Percentiles rank a stretch among this genome's conserved stretches.
phyloP scores from a whole-genome alignment of 2,329 filamentous ascomycete genomes.

The Coniochaeta prunicola region DNA sequence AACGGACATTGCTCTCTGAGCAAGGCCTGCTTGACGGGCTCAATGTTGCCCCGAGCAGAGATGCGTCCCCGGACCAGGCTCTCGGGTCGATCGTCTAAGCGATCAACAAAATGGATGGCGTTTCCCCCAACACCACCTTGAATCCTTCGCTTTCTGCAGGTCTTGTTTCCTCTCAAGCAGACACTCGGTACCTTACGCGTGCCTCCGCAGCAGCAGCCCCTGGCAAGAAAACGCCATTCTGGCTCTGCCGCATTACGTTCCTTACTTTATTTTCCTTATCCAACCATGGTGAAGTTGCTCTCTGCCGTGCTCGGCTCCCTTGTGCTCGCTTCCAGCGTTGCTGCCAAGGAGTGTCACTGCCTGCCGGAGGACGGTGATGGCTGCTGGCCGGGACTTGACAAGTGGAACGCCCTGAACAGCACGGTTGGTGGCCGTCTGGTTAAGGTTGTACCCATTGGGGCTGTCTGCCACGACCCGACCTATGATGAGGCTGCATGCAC shows the following conservation, averaged over 20 bases:
- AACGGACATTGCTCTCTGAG: neutral
- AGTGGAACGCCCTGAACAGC: conserved; percentile 35
- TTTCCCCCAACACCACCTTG: neutral
- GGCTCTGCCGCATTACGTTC: neutral
- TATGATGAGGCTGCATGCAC: conserved; percentile 31
- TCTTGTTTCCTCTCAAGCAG: neutral
- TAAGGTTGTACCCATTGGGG: conserved; percentile 34
- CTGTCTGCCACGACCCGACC: conserved; percentile 33
- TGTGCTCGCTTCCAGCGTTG: neutral
- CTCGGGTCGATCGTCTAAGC: neutral
- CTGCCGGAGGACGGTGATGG: neutral
- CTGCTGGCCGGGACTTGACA: neutral
- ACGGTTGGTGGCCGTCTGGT: conserved; percentile 36
- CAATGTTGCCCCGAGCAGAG: neutral
- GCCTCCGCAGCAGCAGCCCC: neutral
- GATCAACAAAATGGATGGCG: neutral
- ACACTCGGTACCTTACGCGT: neutral
- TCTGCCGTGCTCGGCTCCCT: neutral
- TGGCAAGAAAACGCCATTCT: neutral
- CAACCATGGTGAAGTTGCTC: neutral
- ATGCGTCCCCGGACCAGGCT: neutral
- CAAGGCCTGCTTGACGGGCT: neutral
- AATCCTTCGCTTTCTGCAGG: neutral
- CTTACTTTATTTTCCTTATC: neutral
- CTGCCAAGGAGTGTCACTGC: conserved; percentile 1